Evolutionary conservation across 148 eudicot species (phyloP), one percentile per base, ranked within the genome.

Genomic region (Fagopyrum homotropicum): DNA sequence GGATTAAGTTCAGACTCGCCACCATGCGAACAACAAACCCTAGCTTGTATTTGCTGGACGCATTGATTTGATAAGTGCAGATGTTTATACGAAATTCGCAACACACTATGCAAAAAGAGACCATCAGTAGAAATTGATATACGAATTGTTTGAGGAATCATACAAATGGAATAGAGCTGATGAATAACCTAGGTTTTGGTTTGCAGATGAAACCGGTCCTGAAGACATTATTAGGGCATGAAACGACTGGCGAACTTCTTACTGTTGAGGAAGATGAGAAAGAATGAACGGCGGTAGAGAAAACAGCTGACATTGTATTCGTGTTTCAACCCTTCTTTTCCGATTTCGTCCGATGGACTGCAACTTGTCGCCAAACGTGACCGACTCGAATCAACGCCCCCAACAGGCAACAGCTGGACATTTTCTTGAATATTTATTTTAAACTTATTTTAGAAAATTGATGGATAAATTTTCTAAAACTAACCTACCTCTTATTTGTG

Each of bases 101-200:
- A 66, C 14, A 47, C 43, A 4, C 19, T 14, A 40, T 66, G 45
- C 45, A 66, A 40, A 22, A 14, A 35, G 46, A 5, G 43, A 40
- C 71, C 17, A 14, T 66, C 19, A 40, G 71, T 11, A 9, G 71
- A 66, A 66, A 1, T 40, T 64, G 16, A 30, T 64, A 5, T 59
- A 59, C 64, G 64, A 63, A 35, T 40, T 35, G 70, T 40, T 64
- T 40, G 70, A 64, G 46, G 29, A 40, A 40, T 35, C n/a, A 40
- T 43, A 1, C 52, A 72, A 35, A 22, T 17, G 55, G 35, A 17
- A 72, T 54, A 72, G 71, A 66, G 43, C 19, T n/a, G 45, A 16
- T 9, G 73, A 71, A 71, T 29, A 45, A 71, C 73, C 52, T 71
- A 71, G 73, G 14, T 6, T 8, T 71, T 45, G 73, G 52, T n/a